These are phyloP conservation scores for Aspergillus quadricinctus DNA, from an alignment of 2,329 filamentous ascomycete species.

Conservation along the genomic window DNA sequence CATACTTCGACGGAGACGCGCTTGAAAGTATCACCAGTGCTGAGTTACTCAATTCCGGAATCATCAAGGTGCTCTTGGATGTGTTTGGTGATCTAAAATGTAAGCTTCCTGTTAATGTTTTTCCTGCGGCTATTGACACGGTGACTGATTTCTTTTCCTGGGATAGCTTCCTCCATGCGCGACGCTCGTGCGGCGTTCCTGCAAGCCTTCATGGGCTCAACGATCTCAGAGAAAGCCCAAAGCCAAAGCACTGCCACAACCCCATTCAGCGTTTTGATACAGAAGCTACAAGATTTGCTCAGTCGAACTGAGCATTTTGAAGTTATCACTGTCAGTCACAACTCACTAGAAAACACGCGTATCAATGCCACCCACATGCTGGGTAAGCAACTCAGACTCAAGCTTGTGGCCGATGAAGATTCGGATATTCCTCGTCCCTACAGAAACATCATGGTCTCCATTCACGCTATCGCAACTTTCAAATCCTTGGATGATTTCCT, in stretches of 20 bases:
- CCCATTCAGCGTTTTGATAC: conserved; percentile 83
- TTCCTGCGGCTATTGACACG: not conserved
- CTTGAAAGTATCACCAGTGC: conserved; percentile 93
- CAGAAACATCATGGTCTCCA: conserved; percentile 94
- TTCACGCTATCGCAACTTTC: conserved; percentile 97
- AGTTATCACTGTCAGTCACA: conserved; percentile 91
- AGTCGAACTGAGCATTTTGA: conserved; percentile 98
- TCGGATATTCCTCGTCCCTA: conserved; percentile 85
- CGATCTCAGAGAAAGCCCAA: conserved; percentile 57
- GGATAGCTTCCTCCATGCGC: conserved; percentile 23
- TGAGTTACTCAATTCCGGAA: conserved; percentile 83
- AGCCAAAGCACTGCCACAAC: conserved; percentile 66
- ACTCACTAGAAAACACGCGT: conserved; percentile 81
- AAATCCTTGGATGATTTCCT: conserved; percentile 95
- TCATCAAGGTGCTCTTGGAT: conserved; percentile 77
- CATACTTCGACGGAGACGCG: conserved; percentile 83
- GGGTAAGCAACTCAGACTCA: conserved; percentile 88
- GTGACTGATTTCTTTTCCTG: not conserved
- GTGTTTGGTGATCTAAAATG: conserved; percentile 70
- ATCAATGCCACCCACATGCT: conserved; percentile 94
- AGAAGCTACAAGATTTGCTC: conserved; percentile 91
- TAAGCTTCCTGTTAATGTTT: conserved; percentile 14
- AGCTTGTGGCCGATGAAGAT: conserved; percentile 77
- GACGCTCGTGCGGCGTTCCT: conserved; percentile 78
- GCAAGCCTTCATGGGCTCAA: conserved; percentile 83